Base-by-base conservation (phyloP, 371 early-diverging fungal genomes). In the Apophysomyces trapeziformis region DNA sequence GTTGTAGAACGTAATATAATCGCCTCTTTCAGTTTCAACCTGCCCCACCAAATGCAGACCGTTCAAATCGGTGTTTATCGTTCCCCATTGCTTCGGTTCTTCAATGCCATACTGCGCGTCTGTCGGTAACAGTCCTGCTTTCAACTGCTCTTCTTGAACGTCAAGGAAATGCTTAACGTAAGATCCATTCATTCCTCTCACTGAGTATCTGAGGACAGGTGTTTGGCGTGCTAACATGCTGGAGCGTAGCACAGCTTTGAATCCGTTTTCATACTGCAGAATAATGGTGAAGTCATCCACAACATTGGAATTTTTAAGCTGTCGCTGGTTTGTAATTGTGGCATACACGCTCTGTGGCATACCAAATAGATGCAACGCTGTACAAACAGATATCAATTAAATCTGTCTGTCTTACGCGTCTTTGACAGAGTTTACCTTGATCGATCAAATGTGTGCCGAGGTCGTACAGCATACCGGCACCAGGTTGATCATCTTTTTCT, bases 401-500 rank as follows among this genome's bases (percentile, higher is more conserved):
- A n/a, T n/a, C n/a, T n/a, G n/a, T 47, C 18, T 12, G 8, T 46
- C n/a, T 38, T 38, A n/a, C 45, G 5, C 18, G 11, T 56, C 2
- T 54, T 38, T 9, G 21, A 18, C 26, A 36, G 18, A 21, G 21
- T 21, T 64, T 67, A 73, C 73, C 69, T 82, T 93, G 93, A 70
- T 93, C 92, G 58, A 93, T 83, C 73, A 93, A 71, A 61, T 93
- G 93, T 5, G 92, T 86, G 37, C 90, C 91, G 6, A 93, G 72
- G 66, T 93, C 93, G 59, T 88, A 93, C 3, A 93, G 76, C 63
- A 92, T 86, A 36, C 92, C 91, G 37, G 87, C 80, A 12, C 91
- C 92, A 38, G 88, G 87, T 14, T 80, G 77, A 57, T 84, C 86
- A 16, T 73, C 63, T 50, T 75, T 79, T 70, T 93, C 93, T 62